Percentiles rank a stretch among this genome's conserved stretches.
phyloP scores from a whole-genome alignment of 495 filamentous ascomycete genomes.

The Aspergillus coremiiformis region DNA sequence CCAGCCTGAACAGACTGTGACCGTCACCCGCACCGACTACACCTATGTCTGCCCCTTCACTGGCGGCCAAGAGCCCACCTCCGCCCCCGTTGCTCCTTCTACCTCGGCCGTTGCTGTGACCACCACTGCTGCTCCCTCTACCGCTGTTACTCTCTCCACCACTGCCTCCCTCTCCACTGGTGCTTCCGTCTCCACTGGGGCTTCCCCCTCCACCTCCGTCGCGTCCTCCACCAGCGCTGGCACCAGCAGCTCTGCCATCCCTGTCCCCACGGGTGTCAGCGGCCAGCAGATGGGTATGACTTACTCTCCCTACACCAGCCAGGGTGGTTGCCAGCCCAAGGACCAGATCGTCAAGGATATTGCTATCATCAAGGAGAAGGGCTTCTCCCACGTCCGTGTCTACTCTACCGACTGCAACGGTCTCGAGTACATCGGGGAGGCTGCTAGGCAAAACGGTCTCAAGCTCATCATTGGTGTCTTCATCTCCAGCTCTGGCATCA shows the following conservation, averaged over 20 bases:
- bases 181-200: too few relatives aligned
- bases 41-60: slow-evolving; percentile 68
- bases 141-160: slow-evolving; percentile 22
- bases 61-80: slow-evolving; percentile 24
- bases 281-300: slow-evolving; percentile 77
- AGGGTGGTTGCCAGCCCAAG: slow-evolving; percentile 60
- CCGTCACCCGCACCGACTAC: slow-evolving; percentile 59
- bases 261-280: slow-evolving; percentile 14
- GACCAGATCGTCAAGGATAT: slow-evolving; percentile 58
- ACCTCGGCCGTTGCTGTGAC: slow-evolving; percentile 2
- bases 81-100: slow-evolving; percentile 8
- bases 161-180: slow-evolving; percentile 12
- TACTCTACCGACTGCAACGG: slow-evolving; percentile 88
- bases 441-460: slow-evolving; percentile 53
- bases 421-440: slow-evolving; percentile 64
- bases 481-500: slow-evolving; percentile 58
- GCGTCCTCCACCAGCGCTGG: too few relatives aligned
- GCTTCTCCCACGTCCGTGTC: slow-evolving; percentile 76
- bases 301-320: slow-evolving; percentile 72
- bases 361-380: slow-evolving; percentile 56
- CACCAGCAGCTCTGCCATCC: too few relatives aligned
- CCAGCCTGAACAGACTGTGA: slow-evolving; percentile 56
- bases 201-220: too few relatives aligned
- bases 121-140: slow-evolving; percentile 15
- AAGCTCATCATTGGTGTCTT: slow-evolving; percentile 81